Base-by-base conservation (phyloP, 305 asterid species). In the Plantago rigida region DNA sequence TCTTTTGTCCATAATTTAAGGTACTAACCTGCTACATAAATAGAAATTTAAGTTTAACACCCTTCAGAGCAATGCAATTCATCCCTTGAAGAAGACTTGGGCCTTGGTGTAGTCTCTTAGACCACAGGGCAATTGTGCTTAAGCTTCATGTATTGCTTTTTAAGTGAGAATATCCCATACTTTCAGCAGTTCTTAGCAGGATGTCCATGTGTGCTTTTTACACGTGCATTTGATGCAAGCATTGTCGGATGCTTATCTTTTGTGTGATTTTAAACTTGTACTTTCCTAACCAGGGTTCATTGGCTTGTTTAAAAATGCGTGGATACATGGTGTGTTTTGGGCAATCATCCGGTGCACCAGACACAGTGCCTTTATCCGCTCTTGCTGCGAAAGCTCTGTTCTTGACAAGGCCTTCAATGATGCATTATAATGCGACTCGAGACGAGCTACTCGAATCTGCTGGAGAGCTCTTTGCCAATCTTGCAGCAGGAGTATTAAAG, bases 291-390 rank as follows among this genome's bases (percentile, higher is more conserved):
- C 79, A 91, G 96, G 95, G 95, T 59, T 87, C 98, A 6, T 62
- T 91, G 66, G 84, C 87, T 39, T 84, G 94, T 73, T 76, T 91
- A 75, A 91, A 86, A 71, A 13, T 59, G 14, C 87, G 94, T 9
- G 98, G 98, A 39, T 79, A 78, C 84, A 74, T 91, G 95, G 90
- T 91, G 73, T 82, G 71, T 69, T 87, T 82, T 13, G 96, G 98
- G 12, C 95, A 86, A 79, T 77, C 98, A 15, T 87, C 98, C 2
- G 96, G 94, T 8, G 31, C 67, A 9, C 88, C 92, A 41, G 96
- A 84, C 19, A 88, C 90, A 2, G 69, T 82, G 47, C 83, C 89
- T 19, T 60, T 84, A 55, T 72, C 90, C 0, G 75, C 84, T 15
- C 78, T 90, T 42, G 83, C 82, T 8, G 78, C 81, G 1, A 87